Evolutionary conservation across 331 rosid species (phyloP).

Genomic region (Saraca asoca): DNA sequence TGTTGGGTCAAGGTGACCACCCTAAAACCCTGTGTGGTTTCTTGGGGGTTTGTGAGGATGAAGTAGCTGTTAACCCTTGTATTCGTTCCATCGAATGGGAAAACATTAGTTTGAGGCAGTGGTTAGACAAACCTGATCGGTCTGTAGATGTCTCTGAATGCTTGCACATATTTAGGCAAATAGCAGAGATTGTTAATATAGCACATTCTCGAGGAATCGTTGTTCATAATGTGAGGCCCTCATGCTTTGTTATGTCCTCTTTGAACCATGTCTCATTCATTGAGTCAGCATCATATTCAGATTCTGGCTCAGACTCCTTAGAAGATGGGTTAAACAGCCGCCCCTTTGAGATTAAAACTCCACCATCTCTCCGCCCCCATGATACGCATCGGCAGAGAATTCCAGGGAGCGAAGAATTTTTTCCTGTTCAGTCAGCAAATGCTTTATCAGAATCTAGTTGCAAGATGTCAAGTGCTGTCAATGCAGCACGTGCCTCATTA

Average conservation of each 20-base stretch:
- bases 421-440: constrained; percentile 44
- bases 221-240: constrained; percentile 92
- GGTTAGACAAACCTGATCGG: constrained; percentile 86
- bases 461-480: constrained; percentile 76
- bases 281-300: constrained; percentile 92
- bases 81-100: constrained; percentile 63
- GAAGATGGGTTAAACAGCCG: constrained; percentile 63
- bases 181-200: constrained; percentile 73
- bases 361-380: constrained; percentile 43
- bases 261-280: constrained; percentile 89
- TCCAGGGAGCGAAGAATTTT: constrained; percentile 58
- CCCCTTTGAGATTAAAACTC: constrained; percentile 49
- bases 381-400: constrained; percentile 48
- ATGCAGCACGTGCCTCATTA: constrained; percentile 66
- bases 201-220: constrained; percentile 91
- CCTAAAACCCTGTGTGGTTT: constrained; percentile 50
- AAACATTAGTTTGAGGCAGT: constrained; percentile 87
- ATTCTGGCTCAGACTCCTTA: constrained; percentile 77
- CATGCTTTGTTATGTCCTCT: constrained; percentile 95
- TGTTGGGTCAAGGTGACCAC: constrained; percentile 48
- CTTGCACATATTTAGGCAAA: constrained; percentile 84
- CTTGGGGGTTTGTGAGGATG: constrained; percentile 68
- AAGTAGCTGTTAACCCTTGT: constrained; percentile 53
- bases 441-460: constrained; percentile 76
- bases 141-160: constrained; percentile 71